phyloP scores from a whole-genome alignment of 257 asterid genomes.

The Rubia yunnanensis region DNA sequence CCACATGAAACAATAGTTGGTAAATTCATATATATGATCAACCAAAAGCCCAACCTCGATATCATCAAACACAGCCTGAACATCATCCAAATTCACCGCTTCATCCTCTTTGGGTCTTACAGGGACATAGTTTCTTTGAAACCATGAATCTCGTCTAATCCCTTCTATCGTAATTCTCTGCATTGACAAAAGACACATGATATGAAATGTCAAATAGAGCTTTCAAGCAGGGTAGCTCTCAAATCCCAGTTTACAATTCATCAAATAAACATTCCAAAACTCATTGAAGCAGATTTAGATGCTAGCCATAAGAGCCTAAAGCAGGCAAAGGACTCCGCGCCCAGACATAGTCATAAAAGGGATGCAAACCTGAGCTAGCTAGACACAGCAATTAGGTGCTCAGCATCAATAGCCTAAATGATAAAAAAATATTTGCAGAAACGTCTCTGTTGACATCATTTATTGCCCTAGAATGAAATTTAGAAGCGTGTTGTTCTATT shows the following conservation, averaged over 20 bases:
- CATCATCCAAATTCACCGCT: conserved; percentile 79
- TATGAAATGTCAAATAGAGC: neutral
- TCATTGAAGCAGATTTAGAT: neutral
- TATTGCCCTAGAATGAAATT: neutral
- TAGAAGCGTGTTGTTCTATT: neutral
- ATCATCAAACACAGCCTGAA: conserved; percentile 80
- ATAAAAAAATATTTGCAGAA: neutral
- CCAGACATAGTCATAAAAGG: neutral
- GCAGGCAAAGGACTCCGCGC: neutral
- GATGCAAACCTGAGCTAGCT: neutral
- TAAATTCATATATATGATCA: conserved; percentile 8
- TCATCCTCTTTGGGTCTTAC: conserved; percentile 59
- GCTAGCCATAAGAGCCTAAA: neutral
- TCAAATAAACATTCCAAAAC: neutral
- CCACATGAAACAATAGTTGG: neutral
- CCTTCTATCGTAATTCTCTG: conserved; percentile 82
- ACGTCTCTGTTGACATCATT: neutral
- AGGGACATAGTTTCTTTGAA: conserved; percentile 54
- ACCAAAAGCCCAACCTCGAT: conserved; percentile 48
- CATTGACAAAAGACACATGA: conserved; percentile 13
- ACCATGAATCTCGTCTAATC: conserved; percentile 72
- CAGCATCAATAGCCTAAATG: neutral
- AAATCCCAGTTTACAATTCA: conserved; percentile 2
- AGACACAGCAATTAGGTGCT: neutral
- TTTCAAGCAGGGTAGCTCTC: neutral